Evolutionary conservation across 2,329 filamentous ascomycete genomes (phyloP), one percentile per base, ranked within the genome.

Genomic region (Lachnellula occidentalis): DNA sequence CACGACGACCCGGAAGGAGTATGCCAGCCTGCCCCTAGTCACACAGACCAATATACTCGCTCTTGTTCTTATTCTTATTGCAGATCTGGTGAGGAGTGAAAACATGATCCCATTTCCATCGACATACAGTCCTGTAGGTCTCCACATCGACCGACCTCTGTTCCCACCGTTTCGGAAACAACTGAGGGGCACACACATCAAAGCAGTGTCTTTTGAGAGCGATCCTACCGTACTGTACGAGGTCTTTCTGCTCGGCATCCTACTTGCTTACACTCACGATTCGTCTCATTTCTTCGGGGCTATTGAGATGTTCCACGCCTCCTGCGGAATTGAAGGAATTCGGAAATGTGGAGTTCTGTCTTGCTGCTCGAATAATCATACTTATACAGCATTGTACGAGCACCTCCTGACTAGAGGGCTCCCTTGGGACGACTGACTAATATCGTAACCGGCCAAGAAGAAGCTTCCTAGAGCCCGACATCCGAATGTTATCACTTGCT

Each of bases 41-140:
- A 59, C 59, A 61, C 57, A 57, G 55, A 55, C 59, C 55, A 61
- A 57, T 57, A 17, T 27, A 15, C 22, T 45, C n/a, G 12, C 43
- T 24, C 43, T 15, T 7, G 7, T 5, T 24, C n/a, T 43, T 21
- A 5, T 19, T 21, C 41, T 43, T 43, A 24, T 17, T 45, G 21
- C 43, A 45, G n/a, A 17, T 12, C 22, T 22, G 27, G 27, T 31
- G 27, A 31, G 31, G 31, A n/a, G n/a, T n/a, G n/a, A n/a, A 48
- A 47, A 41, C 46, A 50, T 50, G 27, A 54, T 54, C 48, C 46
- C 36, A 24, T 54, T 43, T 41, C 14, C n/a, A 21, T 31, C 24
- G 24, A 34, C 34, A 48, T 9, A 15, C n/a, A n/a, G n/a, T n/a
- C n/a, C n/a, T 39, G 14, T 39, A 39, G 8, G 27, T 46, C 53